Base-by-base conservation (phyloP, 495 filamentous ascomycete genomes). In the Aspergillus sclerotiicarbonarius region DNA sequence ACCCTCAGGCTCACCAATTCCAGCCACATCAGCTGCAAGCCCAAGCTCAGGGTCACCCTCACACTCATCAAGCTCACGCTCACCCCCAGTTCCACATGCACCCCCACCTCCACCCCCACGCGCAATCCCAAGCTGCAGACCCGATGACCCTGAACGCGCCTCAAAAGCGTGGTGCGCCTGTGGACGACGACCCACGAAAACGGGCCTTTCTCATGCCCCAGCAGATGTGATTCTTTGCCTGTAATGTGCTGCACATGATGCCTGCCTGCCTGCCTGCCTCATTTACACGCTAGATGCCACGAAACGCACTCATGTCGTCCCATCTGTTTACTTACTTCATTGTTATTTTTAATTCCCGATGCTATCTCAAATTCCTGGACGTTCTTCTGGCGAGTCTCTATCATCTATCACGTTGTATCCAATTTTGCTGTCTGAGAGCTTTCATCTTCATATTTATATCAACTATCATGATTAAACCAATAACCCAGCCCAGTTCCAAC, bases 171-270 rank as follows among this genome's bases (percentile, higher is more conserved):
- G 44, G 64, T 2, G 59, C 63, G 2, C 56, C 64, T 29, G 54
- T 35, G 0, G 71, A 76, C 16, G 67, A 76, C 0, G 71, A 74
- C 8, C 56, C 70, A 1, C 69, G 66, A 33, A 74, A 74, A 51
- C 68, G 71, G 20, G 60, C 68, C 45, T 67, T 64, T 20, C 66
- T 68, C 9, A 74, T 69, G 12, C 71, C 73, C 19, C 62, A 64
- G 18, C 61, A 63, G 43, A 59, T 60, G 52, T 62, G 59, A 50
- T 18, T n/a, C 21, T 31, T 8, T 18, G 37, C 13, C 37, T 41
- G 10, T n/a, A 25, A 25, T 5, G 25, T 25, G 2, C 25, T 25
- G 25, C 25, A 25, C 25, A 25, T 25, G 25, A 25, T 25, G 25
- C 25, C 37, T 41, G 37, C 13, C 37, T n/a, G 37, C n/a, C 10